Percentiles rank a stretch among this genome's conserved stretches.
Evolutionary conservation across 2,329 filamentous ascomycete genomes (phyloP).

Genomic region (Neoarthrinium moseri): DNA sequence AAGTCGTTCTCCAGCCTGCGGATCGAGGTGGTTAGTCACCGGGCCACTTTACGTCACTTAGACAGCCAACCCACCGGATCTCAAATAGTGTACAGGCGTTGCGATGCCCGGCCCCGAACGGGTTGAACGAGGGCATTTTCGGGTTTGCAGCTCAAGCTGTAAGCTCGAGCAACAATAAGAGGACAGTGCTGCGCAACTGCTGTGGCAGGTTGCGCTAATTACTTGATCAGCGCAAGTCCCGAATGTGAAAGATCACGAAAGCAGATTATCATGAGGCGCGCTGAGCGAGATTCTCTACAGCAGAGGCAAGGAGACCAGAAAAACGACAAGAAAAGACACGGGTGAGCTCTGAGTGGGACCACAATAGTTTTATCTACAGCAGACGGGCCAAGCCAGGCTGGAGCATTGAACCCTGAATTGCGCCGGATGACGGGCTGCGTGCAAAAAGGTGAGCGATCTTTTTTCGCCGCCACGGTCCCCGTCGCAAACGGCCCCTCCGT

Average conservation of each 20-base stretch:
- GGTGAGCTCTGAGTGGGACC: constrained; percentile 2
- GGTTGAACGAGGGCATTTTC: constrained; percentile 29
- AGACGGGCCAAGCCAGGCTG: neutral
- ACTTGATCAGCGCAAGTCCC: no score
- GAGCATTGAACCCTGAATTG: constrained; percentile 8
- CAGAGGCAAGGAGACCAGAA: neutral
- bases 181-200: no score
- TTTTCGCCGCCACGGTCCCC: neutral
- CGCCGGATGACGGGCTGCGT: constrained; percentile 4
- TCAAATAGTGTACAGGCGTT: constrained; percentile 32
- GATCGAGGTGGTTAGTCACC: neutral
- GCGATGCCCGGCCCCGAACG: constrained; percentile 27
- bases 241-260: no score
- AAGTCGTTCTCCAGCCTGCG: constrained; percentile 74
- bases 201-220: no score
- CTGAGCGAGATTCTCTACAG: neutral
- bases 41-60: neutral
- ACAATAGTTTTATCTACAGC: constrained; percentile 8
- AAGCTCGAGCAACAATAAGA: neutral
- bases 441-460: neutral
- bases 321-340: neutral
- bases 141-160: neutral
- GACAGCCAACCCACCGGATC: constrained; percentile 24
- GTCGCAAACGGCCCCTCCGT: constrained; percentile 2
- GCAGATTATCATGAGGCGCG: no score